phyloP scores from a whole-genome alignment of 805 yeast genomes.

The Candida lessepsii region DNA sequence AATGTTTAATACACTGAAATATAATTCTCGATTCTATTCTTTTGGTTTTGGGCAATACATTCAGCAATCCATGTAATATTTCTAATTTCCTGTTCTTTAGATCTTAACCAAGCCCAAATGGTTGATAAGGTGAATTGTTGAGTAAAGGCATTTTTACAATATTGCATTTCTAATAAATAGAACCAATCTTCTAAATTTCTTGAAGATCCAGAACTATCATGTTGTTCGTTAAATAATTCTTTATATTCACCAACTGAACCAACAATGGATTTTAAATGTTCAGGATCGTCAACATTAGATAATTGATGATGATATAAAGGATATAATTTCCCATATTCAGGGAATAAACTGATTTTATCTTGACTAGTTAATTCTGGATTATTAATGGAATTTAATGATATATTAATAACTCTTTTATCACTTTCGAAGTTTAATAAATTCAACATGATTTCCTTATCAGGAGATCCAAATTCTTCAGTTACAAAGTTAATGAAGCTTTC shows the following conservation, averaged over 20 bases:
- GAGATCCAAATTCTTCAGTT: conserved; percentile 57
- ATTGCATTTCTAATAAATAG: conserved; percentile 86
- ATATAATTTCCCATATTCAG: conserved; percentile 77
- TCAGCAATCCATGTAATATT: conserved; percentile 99
- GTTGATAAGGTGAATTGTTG: conserved; percentile 92
- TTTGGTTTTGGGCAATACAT: conserved; percentile 98
- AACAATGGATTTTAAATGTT: conserved; percentile 68
- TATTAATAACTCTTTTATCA: conserved; percentile 91
- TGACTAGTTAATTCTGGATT: conserved; percentile 70
- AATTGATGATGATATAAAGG: conserved; percentile 67
- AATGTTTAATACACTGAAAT: conserved; percentile 73
- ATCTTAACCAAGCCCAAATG: conserved; percentile 94
- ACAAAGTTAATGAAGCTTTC: conserved; percentile 81
- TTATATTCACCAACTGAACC: conserved; percentile 65
- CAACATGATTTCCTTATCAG: conserved; percentile 80
- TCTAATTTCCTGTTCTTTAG: conserved; percentile 94
- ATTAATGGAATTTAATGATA: conserved; percentile 84
- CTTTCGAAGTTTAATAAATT: conserved; percentile 85
- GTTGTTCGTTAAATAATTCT: conserved; percentile 46
- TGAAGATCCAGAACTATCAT: conserved; percentile 30
- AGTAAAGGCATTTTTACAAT: conserved; percentile 89
- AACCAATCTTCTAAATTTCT: conserved; percentile 91
- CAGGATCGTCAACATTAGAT: conserved; percentile 79
- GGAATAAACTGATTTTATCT: conserved; percentile 71
- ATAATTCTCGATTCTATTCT: conserved; percentile 87